These are phyloP conservation scores for Cordyceps fumosorosea DNA, from an alignment of 2,329 filamentous ascomycete species.

Conservation along the genomic window DNA sequence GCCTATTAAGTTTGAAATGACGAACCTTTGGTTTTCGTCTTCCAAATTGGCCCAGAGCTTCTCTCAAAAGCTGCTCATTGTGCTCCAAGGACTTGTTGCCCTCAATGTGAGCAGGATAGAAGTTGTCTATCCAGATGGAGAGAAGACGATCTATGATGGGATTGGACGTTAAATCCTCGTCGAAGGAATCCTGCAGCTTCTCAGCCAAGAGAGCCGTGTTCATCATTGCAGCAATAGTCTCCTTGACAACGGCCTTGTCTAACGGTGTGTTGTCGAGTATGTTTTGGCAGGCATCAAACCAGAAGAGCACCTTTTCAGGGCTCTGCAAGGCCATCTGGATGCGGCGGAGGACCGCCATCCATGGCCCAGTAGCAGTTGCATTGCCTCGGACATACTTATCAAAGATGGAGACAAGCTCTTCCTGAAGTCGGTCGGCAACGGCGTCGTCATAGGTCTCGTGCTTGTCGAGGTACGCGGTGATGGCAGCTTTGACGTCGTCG, in stretches of 20 bases:
- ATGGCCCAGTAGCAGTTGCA: constrained; percentile 54
- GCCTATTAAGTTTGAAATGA: background rate
- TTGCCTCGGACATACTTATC: constrained; percentile 54
- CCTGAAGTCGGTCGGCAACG: constrained; percentile 63
- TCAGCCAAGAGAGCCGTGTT: constrained; percentile 58
- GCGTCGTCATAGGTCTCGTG: constrained; percentile 62
- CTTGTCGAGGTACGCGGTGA: constrained; percentile 62
- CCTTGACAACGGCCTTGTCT: constrained; percentile 57
- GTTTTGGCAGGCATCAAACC: constrained; percentile 54
- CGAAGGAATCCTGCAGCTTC: constrained; percentile 41
- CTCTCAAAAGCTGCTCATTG: constrained; percentile 44
- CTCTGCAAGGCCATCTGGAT: constrained; percentile 59
- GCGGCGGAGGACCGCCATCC: constrained; percentile 59
- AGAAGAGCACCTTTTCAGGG: constrained; percentile 57
- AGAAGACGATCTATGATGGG: constrained; percentile 53
- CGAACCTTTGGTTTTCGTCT: constrained; percentile 57
- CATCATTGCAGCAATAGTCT: constrained; percentile 58
- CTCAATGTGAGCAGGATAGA: constrained; percentile 30
- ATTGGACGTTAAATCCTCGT: constrained; percentile 35
- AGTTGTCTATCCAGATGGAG: constrained; percentile 49
- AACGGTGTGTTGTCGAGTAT: constrained; percentile 44
- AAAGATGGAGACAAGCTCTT: constrained; percentile 64
- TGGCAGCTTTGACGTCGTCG: constrained; percentile 53
- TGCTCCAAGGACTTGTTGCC: constrained; percentile 33
- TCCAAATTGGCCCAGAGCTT: constrained; percentile 53